phyloP scores from a whole-genome alignment of 768 basidiomycete species.

The Lactarius sanguifluus region DNA sequence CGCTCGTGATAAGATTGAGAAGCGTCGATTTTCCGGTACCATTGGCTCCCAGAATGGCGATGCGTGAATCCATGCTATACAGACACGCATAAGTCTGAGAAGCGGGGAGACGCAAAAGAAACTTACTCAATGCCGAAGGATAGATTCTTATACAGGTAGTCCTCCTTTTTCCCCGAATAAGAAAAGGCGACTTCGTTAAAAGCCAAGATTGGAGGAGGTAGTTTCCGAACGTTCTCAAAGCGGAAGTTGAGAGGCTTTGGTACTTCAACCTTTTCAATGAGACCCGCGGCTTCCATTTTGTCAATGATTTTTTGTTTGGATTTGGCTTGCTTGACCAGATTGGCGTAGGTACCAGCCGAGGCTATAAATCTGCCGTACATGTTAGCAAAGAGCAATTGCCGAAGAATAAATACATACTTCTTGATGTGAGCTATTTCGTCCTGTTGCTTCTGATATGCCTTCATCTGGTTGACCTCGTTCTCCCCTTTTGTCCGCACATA shows the following conservation, averaged over 20 bases:
- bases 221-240: constrained; percentile 91
- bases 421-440: constrained; percentile 99
- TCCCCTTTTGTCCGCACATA: constrained; percentile 94
- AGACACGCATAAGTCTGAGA: constrained; percentile 16
- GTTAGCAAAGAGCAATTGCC: constrained; percentile 7
- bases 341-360: constrained; percentile 99
- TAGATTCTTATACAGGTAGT: constrained; percentile 84
- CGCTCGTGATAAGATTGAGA: constrained; percentile 84
- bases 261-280: constrained; percentile 87
- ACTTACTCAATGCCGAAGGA: constrained; percentile 97
- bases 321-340: constrained; percentile 97
- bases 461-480: constrained; percentile 99
- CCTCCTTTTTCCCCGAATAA: constrained; percentile 86
- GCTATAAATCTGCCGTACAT: constrained; percentile 76
- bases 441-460: constrained; percentile 97
- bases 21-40: constrained; percentile 94
- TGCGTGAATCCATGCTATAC: constrained; percentile 84
- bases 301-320: constrained; percentile 99
- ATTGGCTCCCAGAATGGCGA: constrained; percentile 96
- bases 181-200: constrained; percentile 94
- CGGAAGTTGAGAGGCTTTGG: constrained; percentile 81
- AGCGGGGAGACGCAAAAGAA: constrained; percentile 6
- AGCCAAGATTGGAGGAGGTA: constrained; percentile 96
- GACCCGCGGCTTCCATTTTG: constrained; percentile 99
- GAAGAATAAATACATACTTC: constrained; percentile 55